Percentiles rank a stretch among this genome's conserved stretches.
phyloP scores from a whole-genome alignment of 78 protist genomes.

The Andalucia godoyi region DNA sequence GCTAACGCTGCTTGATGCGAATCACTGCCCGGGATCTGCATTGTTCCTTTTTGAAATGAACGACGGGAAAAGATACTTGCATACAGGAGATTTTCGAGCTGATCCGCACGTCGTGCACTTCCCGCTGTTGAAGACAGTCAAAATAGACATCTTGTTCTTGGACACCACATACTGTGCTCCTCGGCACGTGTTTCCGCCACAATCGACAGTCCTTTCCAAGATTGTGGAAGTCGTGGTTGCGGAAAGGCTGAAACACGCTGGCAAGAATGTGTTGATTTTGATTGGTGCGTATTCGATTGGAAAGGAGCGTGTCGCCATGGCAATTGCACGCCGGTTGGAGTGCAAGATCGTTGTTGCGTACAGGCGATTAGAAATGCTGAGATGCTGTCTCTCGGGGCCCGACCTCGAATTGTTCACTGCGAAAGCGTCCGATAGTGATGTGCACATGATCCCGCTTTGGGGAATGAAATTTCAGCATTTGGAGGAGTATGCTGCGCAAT shows the following conservation, averaged over 20 bases:
- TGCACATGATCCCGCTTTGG: slow-evolving; percentile 14
- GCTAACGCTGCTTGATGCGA: slow-evolving; percentile 59
- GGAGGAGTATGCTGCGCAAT: slow-evolving; percentile 42
- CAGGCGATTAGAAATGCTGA: background rate
- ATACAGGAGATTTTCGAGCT: slow-evolving; percentile 73
- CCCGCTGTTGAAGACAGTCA: background rate
- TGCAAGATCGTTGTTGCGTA: background rate
- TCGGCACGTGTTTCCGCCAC: slow-evolving; percentile 56
- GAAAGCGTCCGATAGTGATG: background rate
- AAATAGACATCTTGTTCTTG: slow-evolving; percentile 11
- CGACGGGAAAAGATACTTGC: slow-evolving; percentile 22
- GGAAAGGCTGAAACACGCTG: too few relatives aligned
- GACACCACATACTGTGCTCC: slow-evolving; percentile 68
- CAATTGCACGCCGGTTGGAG: slow-evolving; percentile 12
- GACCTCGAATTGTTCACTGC: slow-evolving; percentile 13
- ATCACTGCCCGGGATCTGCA: slow-evolving; percentile 83
- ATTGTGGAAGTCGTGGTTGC: slow-evolving; percentile 3
- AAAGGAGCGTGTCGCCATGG: slow-evolving; percentile 43
- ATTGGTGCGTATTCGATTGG: slow-evolving; percentile 67
- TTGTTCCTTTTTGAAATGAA: slow-evolving; percentile 38
- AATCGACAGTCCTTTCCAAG: slow-evolving; percentile 13
- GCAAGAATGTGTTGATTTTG: slow-evolving; percentile 10
- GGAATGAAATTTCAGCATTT: slow-evolving; percentile 10
- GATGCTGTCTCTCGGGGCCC: background rate
- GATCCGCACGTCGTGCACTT: background rate